These are phyloP conservation scores for Aspergillus udagawae DNA, from an alignment of 2,329 filamentous ascomycete genomes.

Conservation along the genomic window DNA sequence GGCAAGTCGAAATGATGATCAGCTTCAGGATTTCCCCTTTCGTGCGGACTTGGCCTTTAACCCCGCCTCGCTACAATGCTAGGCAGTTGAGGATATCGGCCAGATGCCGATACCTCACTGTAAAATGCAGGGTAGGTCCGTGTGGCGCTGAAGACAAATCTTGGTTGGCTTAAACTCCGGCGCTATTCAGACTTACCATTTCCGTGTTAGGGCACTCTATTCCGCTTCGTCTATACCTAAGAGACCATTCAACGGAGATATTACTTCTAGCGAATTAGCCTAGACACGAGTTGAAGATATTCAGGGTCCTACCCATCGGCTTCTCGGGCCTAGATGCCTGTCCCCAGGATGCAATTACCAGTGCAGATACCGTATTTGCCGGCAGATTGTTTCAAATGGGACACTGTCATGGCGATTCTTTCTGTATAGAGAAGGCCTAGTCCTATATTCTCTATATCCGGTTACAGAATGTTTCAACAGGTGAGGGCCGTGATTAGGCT, in stretches of 20 bases:
- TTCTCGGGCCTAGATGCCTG: background rate
- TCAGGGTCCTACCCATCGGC: background rate
- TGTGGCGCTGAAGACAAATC: background rate
- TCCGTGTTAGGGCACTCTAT: background rate
- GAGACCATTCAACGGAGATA: background rate
- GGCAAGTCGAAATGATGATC: background rate
- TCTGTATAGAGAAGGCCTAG: background rate
- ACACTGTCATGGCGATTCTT: background rate
- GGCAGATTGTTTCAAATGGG: too few species aligned
- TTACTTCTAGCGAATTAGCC: background rate
- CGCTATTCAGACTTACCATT: background rate
- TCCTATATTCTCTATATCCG: background rate
- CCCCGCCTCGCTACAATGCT: too few species aligned
- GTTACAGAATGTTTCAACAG: background rate
- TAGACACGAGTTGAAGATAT: background rate
- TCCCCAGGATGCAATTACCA: background rate
- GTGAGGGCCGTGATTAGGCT: background rate
- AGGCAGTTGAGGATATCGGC: background rate
- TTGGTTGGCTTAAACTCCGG: background rate
- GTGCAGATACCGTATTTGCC: background rate
- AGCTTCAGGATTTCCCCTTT: background rate
- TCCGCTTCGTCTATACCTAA: background rate
- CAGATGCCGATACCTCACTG: background rate
- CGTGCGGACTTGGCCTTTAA: background rate
- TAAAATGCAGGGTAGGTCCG: background rate